These are phyloP conservation scores for Geotrichum carabidarum DNA, from an alignment of 1,139 yeast genomes.

Conservation along the genomic window DNA sequence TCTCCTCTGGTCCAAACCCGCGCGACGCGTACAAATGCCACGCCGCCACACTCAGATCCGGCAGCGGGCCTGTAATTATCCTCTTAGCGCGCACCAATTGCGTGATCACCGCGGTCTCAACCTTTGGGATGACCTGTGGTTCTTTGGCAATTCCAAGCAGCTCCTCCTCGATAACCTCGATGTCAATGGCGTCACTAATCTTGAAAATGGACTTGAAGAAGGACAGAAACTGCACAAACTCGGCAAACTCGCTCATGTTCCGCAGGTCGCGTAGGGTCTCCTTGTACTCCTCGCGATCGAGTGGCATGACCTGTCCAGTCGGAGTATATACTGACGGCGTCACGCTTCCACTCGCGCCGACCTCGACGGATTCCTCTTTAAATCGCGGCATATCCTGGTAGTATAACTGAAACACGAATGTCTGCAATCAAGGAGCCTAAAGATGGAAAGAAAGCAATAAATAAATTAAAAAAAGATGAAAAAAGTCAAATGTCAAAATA, in stretches of 20 bases:
- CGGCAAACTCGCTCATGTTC: constrained; percentile 30
- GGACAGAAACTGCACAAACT: constrained; percentile 28
- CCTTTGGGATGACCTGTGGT: constrained; percentile 20
- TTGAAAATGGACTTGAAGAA: constrained; percentile 27
- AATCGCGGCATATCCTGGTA: constrained; percentile 3
- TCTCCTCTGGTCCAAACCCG: constrained; percentile 2
- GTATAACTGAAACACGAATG: no score
- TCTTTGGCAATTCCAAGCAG: constrained; percentile 23
- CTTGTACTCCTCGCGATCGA: constrained; percentile 27
- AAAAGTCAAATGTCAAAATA: neutral
- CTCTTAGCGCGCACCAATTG: constrained; percentile 11
- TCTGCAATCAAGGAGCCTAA: neutral
- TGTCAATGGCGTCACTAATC: constrained; percentile 24
- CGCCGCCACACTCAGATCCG: constrained; percentile 20
- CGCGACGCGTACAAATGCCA: constrained; percentile 15
- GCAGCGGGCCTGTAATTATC: neutral
- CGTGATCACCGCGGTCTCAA: constrained; percentile 20
- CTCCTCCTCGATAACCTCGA: constrained; percentile 34
- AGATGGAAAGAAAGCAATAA: neutral
- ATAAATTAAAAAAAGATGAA: neutral
- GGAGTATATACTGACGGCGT: constrained; percentile 1
- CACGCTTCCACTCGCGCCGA: neutral
- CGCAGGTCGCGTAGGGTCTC: constrained; percentile 25
- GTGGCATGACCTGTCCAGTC: constrained; percentile 18
- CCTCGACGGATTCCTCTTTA: neutral